These are phyloP conservation scores for Calonectria naviculata DNA, from an alignment of 2,329 filamentous ascomycete genomes.

Conservation along the genomic window DNA sequence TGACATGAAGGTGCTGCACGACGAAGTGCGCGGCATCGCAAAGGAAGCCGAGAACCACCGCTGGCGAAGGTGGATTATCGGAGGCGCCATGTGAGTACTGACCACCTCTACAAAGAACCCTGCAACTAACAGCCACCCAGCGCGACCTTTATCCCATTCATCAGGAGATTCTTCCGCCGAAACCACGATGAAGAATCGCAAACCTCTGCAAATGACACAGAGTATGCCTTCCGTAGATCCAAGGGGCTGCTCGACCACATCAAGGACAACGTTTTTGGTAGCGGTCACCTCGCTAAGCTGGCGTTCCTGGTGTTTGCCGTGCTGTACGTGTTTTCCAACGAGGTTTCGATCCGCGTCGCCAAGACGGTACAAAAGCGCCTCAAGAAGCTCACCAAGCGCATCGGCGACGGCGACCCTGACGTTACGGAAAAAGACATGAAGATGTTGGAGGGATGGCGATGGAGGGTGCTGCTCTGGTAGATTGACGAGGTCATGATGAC, in stretches of 20 bases:
- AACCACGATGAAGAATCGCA: slow-evolving; percentile 50
- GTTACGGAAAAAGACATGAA: slow-evolving; percentile 61
- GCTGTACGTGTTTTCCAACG: slow-evolving; percentile 69
- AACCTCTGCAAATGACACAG: slow-evolving; percentile 61
- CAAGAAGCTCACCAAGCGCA: slow-evolving; percentile 57
- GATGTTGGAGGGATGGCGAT: slow-evolving; percentile 65
- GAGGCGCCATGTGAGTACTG: slow-evolving; percentile 59
- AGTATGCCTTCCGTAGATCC: slow-evolving; percentile 66
- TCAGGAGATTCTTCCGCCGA: slow-evolving; percentile 63
- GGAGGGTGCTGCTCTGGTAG: slow-evolving; percentile 64
- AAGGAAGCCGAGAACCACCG: slow-evolving; percentile 59
- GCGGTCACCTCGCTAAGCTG: slow-evolving; percentile 59
- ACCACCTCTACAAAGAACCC: too few species aligned
- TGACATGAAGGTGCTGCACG: slow-evolving; percentile 57
- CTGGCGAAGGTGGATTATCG: slow-evolving; percentile 64
- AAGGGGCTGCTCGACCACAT: slow-evolving; percentile 63
- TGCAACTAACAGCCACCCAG: slow-evolving; percentile 43
- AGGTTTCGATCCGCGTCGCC: slow-evolving; percentile 66
- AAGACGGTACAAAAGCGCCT: slow-evolving; percentile 62
- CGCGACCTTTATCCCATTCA: slow-evolving; percentile 62
- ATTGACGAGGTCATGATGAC: not conserved
- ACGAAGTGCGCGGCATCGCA: slow-evolving; percentile 55
- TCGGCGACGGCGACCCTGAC: slow-evolving; percentile 59
- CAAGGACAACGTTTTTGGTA: slow-evolving; percentile 55
- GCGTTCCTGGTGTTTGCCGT: slow-evolving; percentile 67